A percentile compares a stretch with the other conserved stretches of the same genome.
Conservation (phyloP, 768 basidiomycete species). For the Rhizopogon roseolus region DNA sequence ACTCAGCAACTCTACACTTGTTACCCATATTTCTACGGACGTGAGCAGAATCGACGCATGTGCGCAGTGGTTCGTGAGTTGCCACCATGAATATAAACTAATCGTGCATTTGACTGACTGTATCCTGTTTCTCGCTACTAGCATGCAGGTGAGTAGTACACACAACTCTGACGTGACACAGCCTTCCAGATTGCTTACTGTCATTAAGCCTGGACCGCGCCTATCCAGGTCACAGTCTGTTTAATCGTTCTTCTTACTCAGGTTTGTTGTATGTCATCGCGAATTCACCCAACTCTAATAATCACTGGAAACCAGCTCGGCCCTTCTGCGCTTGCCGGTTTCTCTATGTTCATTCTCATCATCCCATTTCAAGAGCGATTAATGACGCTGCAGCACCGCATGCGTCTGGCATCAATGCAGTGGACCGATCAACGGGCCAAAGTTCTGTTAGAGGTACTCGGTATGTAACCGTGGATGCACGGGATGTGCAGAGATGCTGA, state of each 20-base stretch:
- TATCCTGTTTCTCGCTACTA: slow-evolving; percentile 8
- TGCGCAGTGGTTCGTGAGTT: slow-evolving; percentile 60
- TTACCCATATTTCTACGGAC: slow-evolving; percentile 64
- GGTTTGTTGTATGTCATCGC: slow-evolving; percentile 26
- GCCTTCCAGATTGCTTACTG: not conserved
- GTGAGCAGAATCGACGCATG: slow-evolving; percentile 36
- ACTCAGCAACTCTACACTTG: slow-evolving; percentile 55
- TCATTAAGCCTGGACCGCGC: slow-evolving; percentile 56
- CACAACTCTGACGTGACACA: not conserved
- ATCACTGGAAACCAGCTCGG: slow-evolving; percentile 43
- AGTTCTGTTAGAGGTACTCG: slow-evolving; percentile 59
- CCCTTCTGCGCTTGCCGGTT: slow-evolving; percentile 66
- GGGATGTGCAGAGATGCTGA: not conserved
- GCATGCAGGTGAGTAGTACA: slow-evolving; percentile 37
- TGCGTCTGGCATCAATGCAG: slow-evolving; percentile 50
- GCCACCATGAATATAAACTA: not conserved
- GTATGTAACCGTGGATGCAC: slow-evolving; percentile 22
- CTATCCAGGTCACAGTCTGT: slow-evolving; percentile 58
- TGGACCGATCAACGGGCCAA: slow-evolving; percentile 63
- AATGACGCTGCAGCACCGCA: slow-evolving; percentile 53
- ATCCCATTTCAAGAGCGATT: slow-evolving; percentile 60
- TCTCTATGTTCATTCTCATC: slow-evolving; percentile 58
- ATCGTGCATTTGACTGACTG: not conserved
- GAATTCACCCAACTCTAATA: not conserved
- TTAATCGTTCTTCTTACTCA: slow-evolving; percentile 55